Percentiles rank a stretch among this genome's conserved stretches.
Evolutionary conservation across 2,329 filamentous ascomycete genomes (phyloP).

Genomic region (Trichothecium roseum): DNA sequence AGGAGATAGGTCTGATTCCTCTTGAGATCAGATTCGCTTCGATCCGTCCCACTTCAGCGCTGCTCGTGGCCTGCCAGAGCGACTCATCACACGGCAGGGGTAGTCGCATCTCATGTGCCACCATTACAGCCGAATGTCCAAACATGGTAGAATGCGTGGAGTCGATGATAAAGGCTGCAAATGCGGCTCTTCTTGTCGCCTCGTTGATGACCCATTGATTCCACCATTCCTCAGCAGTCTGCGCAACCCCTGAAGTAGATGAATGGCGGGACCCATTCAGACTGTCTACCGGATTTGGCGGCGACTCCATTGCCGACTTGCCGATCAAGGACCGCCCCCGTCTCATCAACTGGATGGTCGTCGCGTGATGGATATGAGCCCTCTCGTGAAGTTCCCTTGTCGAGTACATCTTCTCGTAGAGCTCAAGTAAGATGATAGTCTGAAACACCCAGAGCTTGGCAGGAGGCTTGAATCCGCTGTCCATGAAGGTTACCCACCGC

Average conservation of each 20-base stretch:
- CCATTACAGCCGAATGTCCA: conserved; percentile 93
- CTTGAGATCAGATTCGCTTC: conserved; percentile 72
- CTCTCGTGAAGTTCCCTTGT: conserved; percentile 85
- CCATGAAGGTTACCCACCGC: conserved; percentile 94
- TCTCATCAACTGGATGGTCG: conserved; percentile 89
- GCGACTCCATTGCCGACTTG: conserved; percentile 73
- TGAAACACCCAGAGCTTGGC: conserved; percentile 97
- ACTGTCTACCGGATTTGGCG: conserved; percentile 59
- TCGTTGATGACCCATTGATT: conserved; percentile 93
- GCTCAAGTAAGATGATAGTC: conserved; percentile 73
- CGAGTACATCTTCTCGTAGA: conserved; percentile 98
- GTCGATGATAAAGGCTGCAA: conserved; percentile 90
- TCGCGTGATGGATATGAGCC: conserved; percentile 93
- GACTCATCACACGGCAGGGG: conserved; percentile 88
- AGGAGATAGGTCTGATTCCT: conserved; percentile 74
- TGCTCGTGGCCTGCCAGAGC: conserved; percentile 83
- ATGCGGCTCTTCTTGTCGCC: conserved; percentile 78
- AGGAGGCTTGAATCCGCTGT: conserved; percentile 78
- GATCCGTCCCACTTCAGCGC: conserved; percentile 73
- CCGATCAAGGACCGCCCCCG: conserved; percentile 85
- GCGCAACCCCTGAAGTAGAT: conserved; percentile 48
- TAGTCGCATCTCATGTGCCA: conserved; percentile 87
- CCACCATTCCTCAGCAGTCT: conserved; percentile 85
- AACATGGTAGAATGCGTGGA: conserved; percentile 98
- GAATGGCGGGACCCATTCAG: conserved; percentile 47